Evolutionary conservation across 805 yeast species (phyloP).

Genomic region (Pichia scutulata): DNA sequence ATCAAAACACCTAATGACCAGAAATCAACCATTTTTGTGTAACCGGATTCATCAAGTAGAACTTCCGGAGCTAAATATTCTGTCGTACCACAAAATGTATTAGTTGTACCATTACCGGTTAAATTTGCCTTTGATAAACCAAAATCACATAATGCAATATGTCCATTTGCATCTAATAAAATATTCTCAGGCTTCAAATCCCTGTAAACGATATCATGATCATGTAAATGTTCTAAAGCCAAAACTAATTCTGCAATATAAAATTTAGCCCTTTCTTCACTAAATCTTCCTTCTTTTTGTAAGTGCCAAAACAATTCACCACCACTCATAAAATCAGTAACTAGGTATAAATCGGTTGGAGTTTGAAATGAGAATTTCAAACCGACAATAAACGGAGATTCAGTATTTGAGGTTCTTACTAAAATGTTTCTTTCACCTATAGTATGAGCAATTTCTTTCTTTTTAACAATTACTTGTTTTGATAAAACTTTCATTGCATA

Average conservation of each 20-base stretch:
- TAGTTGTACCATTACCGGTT: constrained; percentile 79
- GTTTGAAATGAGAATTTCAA: constrained; percentile 95
- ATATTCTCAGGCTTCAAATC: constrained; percentile 97
- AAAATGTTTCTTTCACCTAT: constrained; percentile 94
- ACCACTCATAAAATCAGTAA: constrained; percentile 97
- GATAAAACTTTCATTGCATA: constrained; percentile 97
- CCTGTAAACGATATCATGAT: constrained; percentile 91
- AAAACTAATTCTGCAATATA: constrained; percentile 93
- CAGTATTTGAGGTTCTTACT: constrained; percentile 82
- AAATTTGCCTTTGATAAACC: constrained; percentile 93
- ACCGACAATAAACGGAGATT: constrained; percentile 83
- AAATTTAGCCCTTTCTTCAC: constrained; percentile 91
- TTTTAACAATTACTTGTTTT: constrained; percentile 90
- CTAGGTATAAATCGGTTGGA: constrained; percentile 82
- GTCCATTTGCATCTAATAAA: constrained; percentile 91
- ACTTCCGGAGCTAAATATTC: constrained; percentile 98
- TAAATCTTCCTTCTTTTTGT: constrained; percentile 91
- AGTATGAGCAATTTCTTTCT: constrained; percentile 96
- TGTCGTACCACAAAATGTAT: constrained; percentile 97
- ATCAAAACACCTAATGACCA: constrained; percentile 97
- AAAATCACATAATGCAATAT: constrained; percentile 94
- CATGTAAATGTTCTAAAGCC: constrained; percentile 91
- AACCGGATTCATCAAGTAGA: constrained; percentile 88
- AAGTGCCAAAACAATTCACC: constrained; percentile 76
- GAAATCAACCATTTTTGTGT: constrained; percentile 97